These are phyloP conservation scores for Amaranthus palmeri DNA, from an alignment of 148 eudicot genomes.

Conservation along the genomic window DNA sequence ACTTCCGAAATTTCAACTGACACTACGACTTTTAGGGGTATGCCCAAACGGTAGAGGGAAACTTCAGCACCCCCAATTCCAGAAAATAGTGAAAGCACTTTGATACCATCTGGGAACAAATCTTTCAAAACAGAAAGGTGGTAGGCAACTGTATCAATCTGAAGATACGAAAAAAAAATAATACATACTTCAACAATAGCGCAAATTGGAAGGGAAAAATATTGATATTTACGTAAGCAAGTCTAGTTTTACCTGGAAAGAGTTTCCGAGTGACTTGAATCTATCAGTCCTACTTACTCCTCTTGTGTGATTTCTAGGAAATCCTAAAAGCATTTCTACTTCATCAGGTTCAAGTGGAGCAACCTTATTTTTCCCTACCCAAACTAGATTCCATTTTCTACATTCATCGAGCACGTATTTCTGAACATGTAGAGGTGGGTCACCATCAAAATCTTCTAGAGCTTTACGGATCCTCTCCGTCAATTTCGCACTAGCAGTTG, in stretches of 20 bases:
- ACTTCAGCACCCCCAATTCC: slow-evolving; percentile 97
- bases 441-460: slow-evolving; percentile 50
- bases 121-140: slow-evolving; percentile 75
- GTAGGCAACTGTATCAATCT: slow-evolving; percentile 95
- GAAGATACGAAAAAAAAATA: slow-evolving; percentile 3
- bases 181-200: neutral
- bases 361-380: slow-evolving; percentile 86
- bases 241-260: slow-evolving; percentile 57
- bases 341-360: slow-evolving; percentile 92
- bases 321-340: slow-evolving; percentile 80
- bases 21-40: slow-evolving; percentile 63
- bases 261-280: slow-evolving; percentile 86
- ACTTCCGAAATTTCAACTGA: slow-evolving; percentile 78
- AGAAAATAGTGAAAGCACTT: slow-evolving; percentile 69
- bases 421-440: slow-evolving; percentile 55
- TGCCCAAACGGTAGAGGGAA: slow-evolving; percentile 73
- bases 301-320: slow-evolving; percentile 81
- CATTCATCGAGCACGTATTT: slow-evolving; percentile 58
- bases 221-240: neutral
- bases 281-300: slow-evolving; percentile 90
- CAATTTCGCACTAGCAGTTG: slow-evolving; percentile 66
- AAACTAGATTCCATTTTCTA: slow-evolving; percentile 80
- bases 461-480: slow-evolving; percentile 63
- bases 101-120: slow-evolving; percentile 63
- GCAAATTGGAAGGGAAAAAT: neutral